Conservation (phyloP, 2,329 filamentous ascomycete species). For the Nigrospora oryzae region DNA sequence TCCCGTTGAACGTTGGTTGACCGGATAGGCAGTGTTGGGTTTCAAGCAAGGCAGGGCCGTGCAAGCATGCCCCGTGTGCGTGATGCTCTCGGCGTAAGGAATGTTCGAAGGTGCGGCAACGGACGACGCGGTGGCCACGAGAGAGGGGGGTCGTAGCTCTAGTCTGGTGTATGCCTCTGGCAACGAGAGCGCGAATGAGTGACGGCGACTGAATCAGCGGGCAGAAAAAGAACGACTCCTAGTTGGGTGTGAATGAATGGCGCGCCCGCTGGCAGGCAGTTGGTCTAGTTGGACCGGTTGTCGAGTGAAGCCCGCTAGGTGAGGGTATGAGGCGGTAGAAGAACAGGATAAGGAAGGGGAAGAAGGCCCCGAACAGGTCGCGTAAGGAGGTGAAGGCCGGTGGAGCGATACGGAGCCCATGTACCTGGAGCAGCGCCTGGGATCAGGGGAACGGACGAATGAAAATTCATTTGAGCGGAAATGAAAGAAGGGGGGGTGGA, state of each 20-base stretch:
- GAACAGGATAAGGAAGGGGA: conserved; percentile 17
- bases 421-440: conserved; percentile 5
- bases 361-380: conserved; percentile 11
- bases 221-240: conserved; percentile 32
- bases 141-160: too few species aligned
- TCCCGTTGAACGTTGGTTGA: too few species aligned
- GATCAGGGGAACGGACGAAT: conserved; percentile 18
- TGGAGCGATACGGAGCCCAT: conserved; percentile 1
- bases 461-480: conserved; percentile 20
- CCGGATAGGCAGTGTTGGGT: too few species aligned
- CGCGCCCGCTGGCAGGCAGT: conserved; percentile 48
- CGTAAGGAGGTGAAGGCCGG: conserved; percentile 13
- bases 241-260: conserved; percentile 42
- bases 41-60: too few species aligned
- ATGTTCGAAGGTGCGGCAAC: too few species aligned
- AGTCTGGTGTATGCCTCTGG: too few species aligned
- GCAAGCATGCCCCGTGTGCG: too few species aligned
- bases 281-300: conserved; percentile 23
- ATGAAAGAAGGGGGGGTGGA: conserved; percentile 23
- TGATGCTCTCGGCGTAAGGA: too few species aligned
- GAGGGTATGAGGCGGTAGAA: conserved; percentile 15
- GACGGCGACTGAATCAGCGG: conserved; percentile 7
- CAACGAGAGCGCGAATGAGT: conserved; percentile 10
- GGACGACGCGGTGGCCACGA: too few species aligned
- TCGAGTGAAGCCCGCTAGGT: conserved; percentile 20